Conservation (phyloP, 176 grass and related monocot species). For the Triticum dicoccoides region DNA sequence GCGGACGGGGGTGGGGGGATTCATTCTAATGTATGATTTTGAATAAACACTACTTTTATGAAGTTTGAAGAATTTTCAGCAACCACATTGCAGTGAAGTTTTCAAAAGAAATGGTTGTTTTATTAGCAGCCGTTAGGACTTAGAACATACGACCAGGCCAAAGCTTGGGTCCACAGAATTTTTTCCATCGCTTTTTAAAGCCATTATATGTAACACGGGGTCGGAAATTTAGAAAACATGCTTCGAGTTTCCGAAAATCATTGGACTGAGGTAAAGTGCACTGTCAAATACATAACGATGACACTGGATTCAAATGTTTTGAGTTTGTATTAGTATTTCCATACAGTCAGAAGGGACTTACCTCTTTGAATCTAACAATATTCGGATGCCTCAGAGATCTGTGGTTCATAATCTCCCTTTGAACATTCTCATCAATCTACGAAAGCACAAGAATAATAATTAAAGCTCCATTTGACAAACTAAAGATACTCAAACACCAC, state of each 20-base stretch:
- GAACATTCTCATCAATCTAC: slow-evolving; percentile 98
- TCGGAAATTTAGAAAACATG: background rate
- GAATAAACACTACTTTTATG: background rate
- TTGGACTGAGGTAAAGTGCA: background rate
- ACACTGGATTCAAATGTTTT: background rate
- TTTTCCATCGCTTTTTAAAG: background rate
- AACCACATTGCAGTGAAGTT: background rate
- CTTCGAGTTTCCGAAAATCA: background rate
- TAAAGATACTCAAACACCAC: slow-evolving; percentile 11
- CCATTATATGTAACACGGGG: background rate
- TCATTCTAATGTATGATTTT: background rate
- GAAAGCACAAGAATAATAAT: slow-evolving; percentile 2
- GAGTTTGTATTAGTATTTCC: background rate
- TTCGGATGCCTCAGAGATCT: slow-evolving; percentile 88
- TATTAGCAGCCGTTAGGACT: background rate
- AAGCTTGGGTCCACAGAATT: no score
- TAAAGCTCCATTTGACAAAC: background rate
- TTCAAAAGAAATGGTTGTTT: background rate
- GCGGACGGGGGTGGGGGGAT: background rate
- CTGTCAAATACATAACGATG: background rate
- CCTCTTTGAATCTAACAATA: slow-evolving; percentile 96
- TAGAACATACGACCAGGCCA: background rate
- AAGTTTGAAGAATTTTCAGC: background rate
- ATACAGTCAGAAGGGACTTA: slow-evolving; percentile 25
- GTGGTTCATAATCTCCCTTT: slow-evolving; percentile 99